These are phyloP conservation scores for Cochlearia excelsa DNA, from an alignment of 345 rosid genomes.

Conservation along the genomic window DNA sequence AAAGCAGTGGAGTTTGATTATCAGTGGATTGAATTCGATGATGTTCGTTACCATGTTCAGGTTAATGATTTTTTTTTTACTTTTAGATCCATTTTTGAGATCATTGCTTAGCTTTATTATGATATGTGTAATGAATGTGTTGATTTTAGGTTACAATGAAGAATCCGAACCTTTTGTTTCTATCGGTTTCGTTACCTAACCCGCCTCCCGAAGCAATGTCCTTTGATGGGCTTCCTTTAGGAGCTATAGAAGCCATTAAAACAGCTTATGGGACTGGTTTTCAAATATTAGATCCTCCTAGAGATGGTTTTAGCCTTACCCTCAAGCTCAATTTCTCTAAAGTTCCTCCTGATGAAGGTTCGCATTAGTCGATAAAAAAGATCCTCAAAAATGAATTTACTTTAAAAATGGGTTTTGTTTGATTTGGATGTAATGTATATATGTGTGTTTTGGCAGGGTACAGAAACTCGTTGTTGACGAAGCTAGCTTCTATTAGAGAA, in stretches of 20 bases:
- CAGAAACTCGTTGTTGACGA: slow-evolving; percentile 54
- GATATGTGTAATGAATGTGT: slow-evolving; percentile 1
- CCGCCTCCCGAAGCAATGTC: slow-evolving; percentile 85
- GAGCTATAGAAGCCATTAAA: slow-evolving; percentile 95
- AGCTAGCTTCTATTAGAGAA: slow-evolving; percentile 89
- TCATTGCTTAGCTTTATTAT: slow-evolving; percentile 8
- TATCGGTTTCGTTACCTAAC: slow-evolving; percentile 80
- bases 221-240: slow-evolving; percentile 79
- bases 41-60: slow-evolving; percentile 92
- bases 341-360: slow-evolving; percentile 90
- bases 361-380: slow-evolving; percentile 33
- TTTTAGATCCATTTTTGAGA: slow-evolving; percentile 6
- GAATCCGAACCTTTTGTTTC: slow-evolving; percentile 66
- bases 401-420: background rate
- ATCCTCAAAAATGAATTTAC: background rate
- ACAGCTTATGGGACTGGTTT: slow-evolving; percentile 66
- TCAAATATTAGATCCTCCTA: slow-evolving; percentile 97
- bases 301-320: slow-evolving; percentile 94
- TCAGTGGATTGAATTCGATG: slow-evolving; percentile 93
- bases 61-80: slow-evolving; percentile 31
- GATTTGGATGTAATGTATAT: slow-evolving; percentile 8
- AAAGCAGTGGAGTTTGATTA: slow-evolving; percentile 86
- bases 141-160: slow-evolving; percentile 68
- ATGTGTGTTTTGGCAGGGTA: slow-evolving; percentile 43
- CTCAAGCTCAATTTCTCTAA: slow-evolving; percentile 82